phyloP scores from a whole-genome alignment of 139 green algal species.

The Picochlorum sp. region DNA sequence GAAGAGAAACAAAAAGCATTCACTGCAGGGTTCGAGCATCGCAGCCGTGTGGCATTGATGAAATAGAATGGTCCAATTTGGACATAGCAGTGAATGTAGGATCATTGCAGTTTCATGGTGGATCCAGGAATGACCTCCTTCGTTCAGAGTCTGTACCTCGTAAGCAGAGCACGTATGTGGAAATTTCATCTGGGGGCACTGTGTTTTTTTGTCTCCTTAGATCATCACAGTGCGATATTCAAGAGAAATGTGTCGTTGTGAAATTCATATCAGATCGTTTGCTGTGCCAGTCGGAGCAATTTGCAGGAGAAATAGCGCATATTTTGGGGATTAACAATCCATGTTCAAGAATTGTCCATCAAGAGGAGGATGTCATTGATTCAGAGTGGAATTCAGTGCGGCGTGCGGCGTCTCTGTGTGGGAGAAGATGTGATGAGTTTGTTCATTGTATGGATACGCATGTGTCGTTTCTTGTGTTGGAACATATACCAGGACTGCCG shows the following conservation, averaged over 20 bases:
- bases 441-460: constrained; percentile 34
- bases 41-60: neutral
- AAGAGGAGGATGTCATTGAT: neutral
- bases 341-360: constrained; percentile 52
- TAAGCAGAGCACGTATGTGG: constrained; percentile 2
- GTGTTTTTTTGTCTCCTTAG: constrained; percentile 73
- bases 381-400: constrained; percentile 34
- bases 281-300: constrained; percentile 59
- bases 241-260: constrained; percentile 35
- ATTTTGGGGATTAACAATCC: constrained; percentile 60
- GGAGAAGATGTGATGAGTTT: constrained; percentile 21
- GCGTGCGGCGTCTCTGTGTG: neutral
- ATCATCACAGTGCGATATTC: neutral
- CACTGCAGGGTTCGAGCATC: neutral
- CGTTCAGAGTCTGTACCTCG: neutral
- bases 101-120: neutral
- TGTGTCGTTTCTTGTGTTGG: constrained; percentile 30
- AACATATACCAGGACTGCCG: constrained; percentile 46
- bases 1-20: neutral
- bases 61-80: neutral
- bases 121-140: neutral
- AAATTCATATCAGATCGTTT: constrained; percentile 58
- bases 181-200: constrained; percentile 66
- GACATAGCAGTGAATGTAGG: neutral
- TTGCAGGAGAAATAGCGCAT: constrained; percentile 68